Percentiles rank a stretch among this genome's conserved stretches.
Conservation (phyloP, 2,329 filamentous ascomycete species). For the Xylaria hypoxylon region DNA sequence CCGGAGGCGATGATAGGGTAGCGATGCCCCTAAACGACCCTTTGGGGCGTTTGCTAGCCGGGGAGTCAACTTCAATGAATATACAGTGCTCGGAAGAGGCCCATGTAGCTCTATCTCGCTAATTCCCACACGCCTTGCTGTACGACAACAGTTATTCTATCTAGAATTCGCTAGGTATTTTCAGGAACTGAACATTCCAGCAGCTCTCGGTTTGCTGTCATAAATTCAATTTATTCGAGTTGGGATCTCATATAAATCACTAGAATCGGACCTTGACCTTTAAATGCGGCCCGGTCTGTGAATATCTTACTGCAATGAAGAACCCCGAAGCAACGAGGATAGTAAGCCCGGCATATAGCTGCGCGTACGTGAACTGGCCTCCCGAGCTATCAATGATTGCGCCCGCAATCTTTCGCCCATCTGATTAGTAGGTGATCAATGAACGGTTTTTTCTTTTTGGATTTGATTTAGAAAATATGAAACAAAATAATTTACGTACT, state of each 20-base stretch:
- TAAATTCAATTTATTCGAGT: neutral
- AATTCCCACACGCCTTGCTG: too few relatives aligned
- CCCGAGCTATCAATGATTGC: conserved; percentile 43
- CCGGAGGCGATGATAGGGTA: too few relatives aligned
- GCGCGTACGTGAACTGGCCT: conserved; percentile 41
- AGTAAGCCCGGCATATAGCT: conserved; percentile 41
- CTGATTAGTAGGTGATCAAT: neutral
- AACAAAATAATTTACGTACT: conserved; percentile 24
- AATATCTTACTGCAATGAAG: conserved; percentile 24
- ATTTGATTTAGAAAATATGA: neutral
- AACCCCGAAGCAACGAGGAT: conserved; percentile 38
- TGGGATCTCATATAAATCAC: neutral
- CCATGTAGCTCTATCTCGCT: too few relatives aligned
- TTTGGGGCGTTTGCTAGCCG: too few relatives aligned
- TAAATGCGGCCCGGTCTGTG: conserved; percentile 19
- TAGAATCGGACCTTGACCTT: conserved; percentile 14
- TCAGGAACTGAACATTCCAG: too few relatives aligned
- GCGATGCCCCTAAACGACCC: too few relatives aligned
- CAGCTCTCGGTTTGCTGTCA: neutral
- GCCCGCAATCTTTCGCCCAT: conserved; percentile 27
- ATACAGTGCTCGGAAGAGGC: too few relatives aligned
- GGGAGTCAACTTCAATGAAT: too few relatives aligned
- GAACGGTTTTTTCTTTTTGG: too few relatives aligned
- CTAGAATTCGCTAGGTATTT: too few relatives aligned
- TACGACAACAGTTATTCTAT: too few relatives aligned